Conservation (phyloP, 2,329 filamentous ascomycete genomes). For the Aspergillus thermomutatus region DNA sequence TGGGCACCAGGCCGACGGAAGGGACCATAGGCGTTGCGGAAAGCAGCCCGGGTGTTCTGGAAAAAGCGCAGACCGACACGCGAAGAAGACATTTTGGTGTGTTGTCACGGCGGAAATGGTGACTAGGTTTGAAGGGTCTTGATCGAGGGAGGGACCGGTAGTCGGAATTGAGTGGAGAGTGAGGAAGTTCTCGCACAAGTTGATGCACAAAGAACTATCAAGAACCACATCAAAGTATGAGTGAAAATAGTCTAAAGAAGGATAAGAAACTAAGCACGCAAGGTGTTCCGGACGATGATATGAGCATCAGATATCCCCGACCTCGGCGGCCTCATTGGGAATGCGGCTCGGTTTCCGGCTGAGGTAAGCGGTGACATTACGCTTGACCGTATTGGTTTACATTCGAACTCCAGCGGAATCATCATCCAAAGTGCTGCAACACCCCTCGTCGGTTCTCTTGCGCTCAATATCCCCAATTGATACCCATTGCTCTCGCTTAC, state of each 20-base stretch:
- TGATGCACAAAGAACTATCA: background rate
- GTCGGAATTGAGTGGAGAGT: background rate
- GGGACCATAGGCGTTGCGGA: slow-evolving; percentile 53
- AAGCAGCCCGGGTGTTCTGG: slow-evolving; percentile 48
- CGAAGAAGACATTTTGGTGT: slow-evolving; percentile 48
- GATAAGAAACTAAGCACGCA: slow-evolving; percentile 13
- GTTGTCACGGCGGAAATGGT: slow-evolving; percentile 4
- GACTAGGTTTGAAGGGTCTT: slow-evolving; percentile 11
- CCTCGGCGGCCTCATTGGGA: slow-evolving; percentile 13
- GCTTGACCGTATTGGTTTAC: slow-evolving; percentile 23
- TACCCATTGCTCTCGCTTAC: slow-evolving; percentile 9
- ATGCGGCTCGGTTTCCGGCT: slow-evolving; percentile 23
- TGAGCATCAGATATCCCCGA: slow-evolving; percentile 7
- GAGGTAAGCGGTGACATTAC: slow-evolving; percentile 28
- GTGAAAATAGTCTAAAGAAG: slow-evolving; percentile 1
- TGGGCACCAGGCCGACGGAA: slow-evolving; percentile 50
- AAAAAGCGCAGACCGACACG: slow-evolving; percentile 58
- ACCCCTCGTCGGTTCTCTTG: slow-evolving; percentile 1
- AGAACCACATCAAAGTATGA: background rate
- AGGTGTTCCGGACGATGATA: background rate
- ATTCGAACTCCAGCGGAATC: slow-evolving; percentile 5
- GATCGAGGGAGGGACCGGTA: background rate
- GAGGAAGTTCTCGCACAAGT: background rate
- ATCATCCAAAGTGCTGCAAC: slow-evolving; percentile 3
- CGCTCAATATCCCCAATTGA: slow-evolving; percentile 9